phyloP scores from a whole-genome alignment of 2,329 filamentous ascomycete genomes.

The Juglanconis juglandina region DNA sequence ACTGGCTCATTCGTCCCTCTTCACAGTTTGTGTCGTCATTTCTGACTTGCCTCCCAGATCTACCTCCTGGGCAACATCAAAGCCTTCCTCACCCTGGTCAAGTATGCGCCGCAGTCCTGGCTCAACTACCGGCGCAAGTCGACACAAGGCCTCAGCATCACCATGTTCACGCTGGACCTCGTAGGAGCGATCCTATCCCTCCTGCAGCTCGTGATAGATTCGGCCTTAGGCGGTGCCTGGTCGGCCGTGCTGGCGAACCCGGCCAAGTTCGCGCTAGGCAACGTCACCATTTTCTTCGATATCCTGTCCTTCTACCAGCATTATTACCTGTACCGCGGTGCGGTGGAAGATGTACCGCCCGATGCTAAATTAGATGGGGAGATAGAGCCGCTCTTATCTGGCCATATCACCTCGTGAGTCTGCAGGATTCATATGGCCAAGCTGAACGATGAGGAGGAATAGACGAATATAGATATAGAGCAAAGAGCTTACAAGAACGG shows the following conservation, averaged over 20 bases:
- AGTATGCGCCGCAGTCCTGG: constrained; percentile 15
- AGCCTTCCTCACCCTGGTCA: constrained; percentile 13
- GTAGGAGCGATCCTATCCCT: constrained; percentile 2
- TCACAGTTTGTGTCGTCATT: background rate
- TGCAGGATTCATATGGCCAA: background rate
- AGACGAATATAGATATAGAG: background rate
- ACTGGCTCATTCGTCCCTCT: no score
- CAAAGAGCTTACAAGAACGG: no score
- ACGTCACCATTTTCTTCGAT: constrained; percentile 14
- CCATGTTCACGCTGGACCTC: constrained; percentile 4
- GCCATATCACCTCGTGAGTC: background rate
- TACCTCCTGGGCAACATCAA: constrained; percentile 14
- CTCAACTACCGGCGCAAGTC: constrained; percentile 13
- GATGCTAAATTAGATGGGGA: constrained; percentile 3
- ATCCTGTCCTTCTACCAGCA: constrained; percentile 9
- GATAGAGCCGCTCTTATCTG: constrained; percentile 1
- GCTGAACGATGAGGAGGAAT: background rate
- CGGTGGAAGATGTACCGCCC: constrained; percentile 1
- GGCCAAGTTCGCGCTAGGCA: constrained; percentile 14
- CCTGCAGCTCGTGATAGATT: constrained; percentile 9
- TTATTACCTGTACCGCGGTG: constrained; percentile 11
- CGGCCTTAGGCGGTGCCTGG: constrained; percentile 1
- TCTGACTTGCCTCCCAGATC: constrained; percentile 8
- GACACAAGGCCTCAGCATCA: constrained; percentile 8
- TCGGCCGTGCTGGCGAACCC: constrained; percentile 10